Evolutionary conservation across 2,329 filamentous ascomycete genomes (phyloP), one percentile per base, ranked within the genome.

Genomic region (Colletotrichum spinosum): DNA sequence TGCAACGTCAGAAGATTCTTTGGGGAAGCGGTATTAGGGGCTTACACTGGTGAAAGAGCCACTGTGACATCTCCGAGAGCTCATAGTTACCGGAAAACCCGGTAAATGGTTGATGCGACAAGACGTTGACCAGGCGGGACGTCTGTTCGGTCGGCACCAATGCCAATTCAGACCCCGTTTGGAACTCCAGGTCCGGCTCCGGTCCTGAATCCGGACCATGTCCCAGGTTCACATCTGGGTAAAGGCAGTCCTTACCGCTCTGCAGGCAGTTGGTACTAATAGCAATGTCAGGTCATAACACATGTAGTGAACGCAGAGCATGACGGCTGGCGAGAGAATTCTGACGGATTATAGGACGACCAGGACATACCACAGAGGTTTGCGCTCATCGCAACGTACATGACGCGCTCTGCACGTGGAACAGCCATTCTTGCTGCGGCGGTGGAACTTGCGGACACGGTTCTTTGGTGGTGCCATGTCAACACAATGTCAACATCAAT

Each of bases 321-420:
- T 45, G 50, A 41, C 37, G 35, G 37, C 38, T 46, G 7, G 11
- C 35, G 11, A n/a, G 7, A n/a, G 17, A 25, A 11, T 12, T 25
- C 9, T 17, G 15, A n/a, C 9, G 15, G 13, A 46, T 17, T 17
- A 8, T 17, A 10, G n/a, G 25, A 46, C 44, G 15, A 46, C n/a
- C 4, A 17, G 37, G 56, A 76, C 79, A 70, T 78, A 82, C 80
- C 80, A 83, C 46, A 82, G 73, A 45, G 80, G 81, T 68, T 75
- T 80, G 65, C 75, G 75, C 69, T 83, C 81, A 64, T 83, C 80
- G 71, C 80, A 83, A 56, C 80, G 78, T 55, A 83, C 80, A 68
- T 82, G 80, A 68, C 80, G 78, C 58, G 71, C 72, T 70, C 80
- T 81, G 72, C 76, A 78, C 33, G 68, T 71, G 58, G 73, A 69